Percentiles rank a stretch among this genome's conserved stretches.
Evolutionary conservation across 148 eudicot species (phyloP).

Genomic region (Arctostaphylos glauca): DNA sequence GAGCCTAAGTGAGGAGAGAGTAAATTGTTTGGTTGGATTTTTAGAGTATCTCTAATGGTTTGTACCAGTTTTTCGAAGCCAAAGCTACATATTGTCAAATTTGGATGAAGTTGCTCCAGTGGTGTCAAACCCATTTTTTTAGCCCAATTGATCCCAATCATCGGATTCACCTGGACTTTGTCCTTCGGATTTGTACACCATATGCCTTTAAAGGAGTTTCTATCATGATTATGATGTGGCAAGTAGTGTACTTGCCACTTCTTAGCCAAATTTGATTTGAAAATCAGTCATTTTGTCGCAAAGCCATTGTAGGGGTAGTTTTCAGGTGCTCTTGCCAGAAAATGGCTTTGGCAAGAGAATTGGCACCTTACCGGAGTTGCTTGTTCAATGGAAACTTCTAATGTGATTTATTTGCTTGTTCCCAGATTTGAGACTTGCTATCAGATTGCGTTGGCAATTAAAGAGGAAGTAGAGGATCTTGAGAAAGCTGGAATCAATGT

Average conservation of each 20-base stretch:
- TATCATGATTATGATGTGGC: neutral
- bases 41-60: neutral
- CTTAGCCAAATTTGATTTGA: neutral
- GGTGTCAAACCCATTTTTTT: neutral
- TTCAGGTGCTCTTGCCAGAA: neutral
- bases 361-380: neutral
- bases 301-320: neutral
- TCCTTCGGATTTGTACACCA: neutral
- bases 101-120: neutral
- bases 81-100: neutral
- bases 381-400: neutral
- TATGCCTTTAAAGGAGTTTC: neutral
- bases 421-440: conserved; percentile 88
- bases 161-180: neutral
- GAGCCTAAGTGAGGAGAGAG: neutral
- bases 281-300: neutral
- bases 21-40: neutral
- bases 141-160: neutral
- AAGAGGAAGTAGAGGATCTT: conserved; percentile 96
- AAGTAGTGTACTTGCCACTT: neutral
- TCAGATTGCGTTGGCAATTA: conserved; percentile 95
- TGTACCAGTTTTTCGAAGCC: neutral
- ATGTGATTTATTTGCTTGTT: neutral
- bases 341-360: neutral
- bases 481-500: conserved; percentile 92